phyloP scores from a whole-genome alignment of 352 stramenopile species.

The Phytopythium ostracodes region DNA sequence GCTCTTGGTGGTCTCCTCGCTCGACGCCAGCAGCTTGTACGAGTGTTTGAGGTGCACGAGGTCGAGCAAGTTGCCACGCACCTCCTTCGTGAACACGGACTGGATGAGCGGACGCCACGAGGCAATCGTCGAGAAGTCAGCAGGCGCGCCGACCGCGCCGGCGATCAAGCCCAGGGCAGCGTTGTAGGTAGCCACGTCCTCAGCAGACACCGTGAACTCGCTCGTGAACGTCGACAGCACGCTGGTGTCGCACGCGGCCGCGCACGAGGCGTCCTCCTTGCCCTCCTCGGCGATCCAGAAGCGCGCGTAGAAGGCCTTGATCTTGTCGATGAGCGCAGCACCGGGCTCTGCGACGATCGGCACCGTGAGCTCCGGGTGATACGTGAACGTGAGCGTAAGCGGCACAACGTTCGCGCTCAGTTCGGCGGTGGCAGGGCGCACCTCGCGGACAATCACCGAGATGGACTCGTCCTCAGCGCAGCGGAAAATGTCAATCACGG shows the following conservation, averaged over 20 bases:
- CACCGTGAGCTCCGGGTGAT: slow-evolving; percentile 36
- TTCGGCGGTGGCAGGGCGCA: slow-evolving; percentile 49
- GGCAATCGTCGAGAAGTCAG: slow-evolving; percentile 77
- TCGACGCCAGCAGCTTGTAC: slow-evolving; percentile 62
- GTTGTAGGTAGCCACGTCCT: slow-evolving; percentile 63
- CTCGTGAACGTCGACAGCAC: slow-evolving; percentile 56
- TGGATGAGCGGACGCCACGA: slow-evolving; percentile 81
- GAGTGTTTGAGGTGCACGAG: slow-evolving; percentile 85
- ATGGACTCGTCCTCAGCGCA: slow-evolving; percentile 22
- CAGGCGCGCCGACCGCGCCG: slow-evolving; percentile 31
- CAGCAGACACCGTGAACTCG: slow-evolving; percentile 52
- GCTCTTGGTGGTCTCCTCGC: background rate
- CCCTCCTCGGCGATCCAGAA: slow-evolving; percentile 69
- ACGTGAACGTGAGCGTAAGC: slow-evolving; percentile 55
- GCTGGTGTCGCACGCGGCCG: slow-evolving; percentile 50
- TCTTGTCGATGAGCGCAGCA: slow-evolving; percentile 39
- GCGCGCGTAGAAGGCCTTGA: slow-evolving; percentile 74
- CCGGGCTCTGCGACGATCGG: slow-evolving; percentile 44
- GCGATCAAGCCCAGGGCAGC: slow-evolving; percentile 37
- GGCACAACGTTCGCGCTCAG: slow-evolving; percentile 37
- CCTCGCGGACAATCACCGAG: slow-evolving; percentile 45
- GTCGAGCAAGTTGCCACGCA: slow-evolving; percentile 76
- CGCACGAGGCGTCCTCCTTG: slow-evolving; percentile 55
- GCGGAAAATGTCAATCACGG: slow-evolving; percentile 53
- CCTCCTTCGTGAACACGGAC: slow-evolving; percentile 79